Conservation (phyloP, 768 basidiomycete species). For the Boletus huronensis region DNA sequence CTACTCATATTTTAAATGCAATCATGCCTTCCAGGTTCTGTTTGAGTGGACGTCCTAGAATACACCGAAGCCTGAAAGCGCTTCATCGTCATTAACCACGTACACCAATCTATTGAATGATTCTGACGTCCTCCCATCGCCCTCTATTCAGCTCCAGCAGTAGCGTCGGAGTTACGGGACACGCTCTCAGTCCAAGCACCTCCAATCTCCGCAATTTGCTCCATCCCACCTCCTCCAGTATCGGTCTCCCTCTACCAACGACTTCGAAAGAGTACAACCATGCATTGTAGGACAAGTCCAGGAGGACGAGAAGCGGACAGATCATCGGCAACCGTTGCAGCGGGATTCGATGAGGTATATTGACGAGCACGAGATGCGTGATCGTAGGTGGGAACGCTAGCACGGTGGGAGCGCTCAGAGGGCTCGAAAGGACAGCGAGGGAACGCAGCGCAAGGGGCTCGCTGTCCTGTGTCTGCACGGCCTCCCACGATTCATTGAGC, state of each 20-base stretch:
- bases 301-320: constrained; percentile 57
- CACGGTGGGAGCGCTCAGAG: constrained; percentile 42
- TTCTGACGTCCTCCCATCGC: constrained; percentile 61
- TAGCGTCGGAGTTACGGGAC: constrained; percentile 43
- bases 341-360: constrained; percentile 45
- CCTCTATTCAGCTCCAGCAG: constrained; percentile 50
- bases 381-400: constrained; percentile 60
- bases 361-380: constrained; percentile 57
- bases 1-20: constrained; percentile 27
- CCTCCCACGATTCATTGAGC: constrained; percentile 40
- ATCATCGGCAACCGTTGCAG: constrained; percentile 54
- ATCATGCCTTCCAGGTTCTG: background rate
- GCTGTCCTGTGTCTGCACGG: constrained; percentile 21
- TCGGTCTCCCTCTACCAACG: constrained; percentile 21
- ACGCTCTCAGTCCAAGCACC: constrained; percentile 55
- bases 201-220: constrained; percentile 48
- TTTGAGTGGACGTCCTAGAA: no score
- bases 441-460: constrained; percentile 40
- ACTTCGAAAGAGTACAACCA: constrained; percentile 34
- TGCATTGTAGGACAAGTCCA: constrained; percentile 67
- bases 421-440: constrained; percentile 49
- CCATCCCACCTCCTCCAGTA: constrained; percentile 57
- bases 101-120: constrained; percentile 37
- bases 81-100: background rate
- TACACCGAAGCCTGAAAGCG: no score